Percentiles rank a stretch among this genome's conserved stretches.
phyloP scores from a whole-genome alignment of 257 asterid genomes.

The Ehretia macrophylla region DNA sequence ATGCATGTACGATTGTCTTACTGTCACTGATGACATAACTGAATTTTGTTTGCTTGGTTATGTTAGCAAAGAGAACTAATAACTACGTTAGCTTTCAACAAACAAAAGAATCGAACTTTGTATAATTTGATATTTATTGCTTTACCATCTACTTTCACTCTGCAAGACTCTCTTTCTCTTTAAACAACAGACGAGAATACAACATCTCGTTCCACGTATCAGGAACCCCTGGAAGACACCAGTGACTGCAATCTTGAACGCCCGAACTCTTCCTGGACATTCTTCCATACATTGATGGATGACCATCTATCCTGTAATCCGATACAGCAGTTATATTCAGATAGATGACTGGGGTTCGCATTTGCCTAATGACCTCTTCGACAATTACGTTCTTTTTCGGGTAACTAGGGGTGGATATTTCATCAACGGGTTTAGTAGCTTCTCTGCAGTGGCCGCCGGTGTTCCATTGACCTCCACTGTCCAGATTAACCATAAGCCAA shows the following conservation, averaged over 20 bases:
- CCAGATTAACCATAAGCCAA: background rate
- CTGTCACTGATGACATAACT: no score
- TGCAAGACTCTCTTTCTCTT: background rate
- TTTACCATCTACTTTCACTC: background rate
- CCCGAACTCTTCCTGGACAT: slow-evolving; percentile 27
- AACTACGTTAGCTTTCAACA: no score
- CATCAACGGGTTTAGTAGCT: slow-evolving; percentile 54
- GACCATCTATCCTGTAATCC: slow-evolving; percentile 78
- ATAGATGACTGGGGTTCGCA: slow-evolving; percentile 62
- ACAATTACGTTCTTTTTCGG: slow-evolving; percentile 52
- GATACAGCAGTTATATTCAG: slow-evolving; percentile 69
- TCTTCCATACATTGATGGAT: slow-evolving; percentile 77
- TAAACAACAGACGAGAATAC: slow-evolving; percentile 42
- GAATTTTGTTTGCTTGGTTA: no score
- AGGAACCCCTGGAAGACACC: slow-evolving; percentile 99
- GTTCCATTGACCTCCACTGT: slow-evolving; percentile 86
- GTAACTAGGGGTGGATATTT: slow-evolving; percentile 26
- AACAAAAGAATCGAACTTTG: no score
- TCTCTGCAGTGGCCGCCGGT: slow-evolving; percentile 87
- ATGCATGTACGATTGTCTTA: no score
- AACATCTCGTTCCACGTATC: slow-evolving; percentile 84
- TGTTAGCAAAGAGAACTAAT: no score
- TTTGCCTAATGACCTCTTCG: slow-evolving; percentile 56
- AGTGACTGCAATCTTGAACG: slow-evolving; percentile 94
- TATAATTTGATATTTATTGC: no score